These are phyloP conservation scores for Gnomoniopsis sp. DNA, from an alignment of 2,329 filamentous ascomycete species.

Conservation along the genomic window DNA sequence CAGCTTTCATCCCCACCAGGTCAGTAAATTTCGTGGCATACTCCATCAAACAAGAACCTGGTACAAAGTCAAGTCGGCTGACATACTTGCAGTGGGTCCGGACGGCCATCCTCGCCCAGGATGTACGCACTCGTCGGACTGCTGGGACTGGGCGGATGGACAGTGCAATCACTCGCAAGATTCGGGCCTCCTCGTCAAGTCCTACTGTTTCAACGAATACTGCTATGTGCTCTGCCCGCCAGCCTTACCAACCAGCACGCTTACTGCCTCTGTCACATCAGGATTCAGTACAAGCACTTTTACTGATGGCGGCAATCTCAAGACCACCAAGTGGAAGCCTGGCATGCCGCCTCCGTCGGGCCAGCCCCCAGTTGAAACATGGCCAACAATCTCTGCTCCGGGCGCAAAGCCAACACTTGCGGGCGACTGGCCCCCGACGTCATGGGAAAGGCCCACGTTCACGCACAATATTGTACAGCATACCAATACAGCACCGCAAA, in stretches of 20 bases:
- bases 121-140: not conserved
- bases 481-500: no score
- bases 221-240: constrained; percentile 1
- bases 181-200: not conserved
- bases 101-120: not conserved
- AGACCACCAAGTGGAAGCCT: no score
- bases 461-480: no score
- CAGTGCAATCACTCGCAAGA: not conserved
- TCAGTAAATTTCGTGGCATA: not conserved
- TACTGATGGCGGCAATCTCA: no score
- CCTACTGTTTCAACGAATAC: not conserved
- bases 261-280: not conserved
- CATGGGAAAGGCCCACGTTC: no score
- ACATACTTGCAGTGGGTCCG: not conserved
- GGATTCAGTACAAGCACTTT: no score
- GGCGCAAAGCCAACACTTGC: no score
- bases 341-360: no score
- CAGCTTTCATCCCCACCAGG: not conserved
- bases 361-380: no score
- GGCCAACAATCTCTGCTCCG: no score
- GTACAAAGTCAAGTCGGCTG: not conserved
- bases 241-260: not conserved
- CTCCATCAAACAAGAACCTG: not conserved
- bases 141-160: not conserved
- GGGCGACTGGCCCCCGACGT: no score